Percentiles rank a stretch among this genome's conserved stretches.
phyloP scores from a whole-genome alignment of 305 asterid genomes.

The Fraxinus baroniana region DNA sequence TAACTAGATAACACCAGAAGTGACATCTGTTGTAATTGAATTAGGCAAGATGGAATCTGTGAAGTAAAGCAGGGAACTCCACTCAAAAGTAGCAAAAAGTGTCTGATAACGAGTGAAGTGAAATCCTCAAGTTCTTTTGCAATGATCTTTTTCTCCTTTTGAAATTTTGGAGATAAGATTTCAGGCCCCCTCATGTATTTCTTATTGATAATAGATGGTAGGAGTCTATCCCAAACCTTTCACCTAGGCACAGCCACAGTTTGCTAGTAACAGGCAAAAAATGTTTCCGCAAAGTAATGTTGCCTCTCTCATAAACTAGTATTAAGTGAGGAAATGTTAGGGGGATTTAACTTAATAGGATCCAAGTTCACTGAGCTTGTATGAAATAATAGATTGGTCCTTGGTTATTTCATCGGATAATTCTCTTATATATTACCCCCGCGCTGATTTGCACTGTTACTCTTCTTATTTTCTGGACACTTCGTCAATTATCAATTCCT shows the following conservation, averaged over 20 bases:
- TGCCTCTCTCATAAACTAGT: background rate
- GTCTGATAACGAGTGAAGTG: background rate
- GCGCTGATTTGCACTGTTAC: background rate
- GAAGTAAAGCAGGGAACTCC: background rate
- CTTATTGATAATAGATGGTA: background rate
- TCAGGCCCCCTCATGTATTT: background rate
- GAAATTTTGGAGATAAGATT: background rate
- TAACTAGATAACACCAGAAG: background rate
- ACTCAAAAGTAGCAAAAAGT: background rate
- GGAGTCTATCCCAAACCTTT: background rate
- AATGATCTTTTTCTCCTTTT: background rate
- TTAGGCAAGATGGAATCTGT: background rate
- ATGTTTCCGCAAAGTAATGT: background rate
- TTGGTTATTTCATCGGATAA: background rate
- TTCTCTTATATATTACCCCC: background rate
- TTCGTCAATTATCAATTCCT: background rate
- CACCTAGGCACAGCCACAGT: background rate
- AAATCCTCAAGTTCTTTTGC: background rate
- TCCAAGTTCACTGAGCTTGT: background rate
- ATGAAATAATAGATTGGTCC: background rate
- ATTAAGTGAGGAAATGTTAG: background rate
- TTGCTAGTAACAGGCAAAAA: background rate
- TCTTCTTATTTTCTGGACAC: background rate
- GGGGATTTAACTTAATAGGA: background rate
- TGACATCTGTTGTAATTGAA: background rate